A percentile compares a stretch with the other conserved stretches of the same genome.
Conservation (phyloP, 2,329 filamentous ascomycete genomes). For the Lasiodiplodia citricola region DNA sequence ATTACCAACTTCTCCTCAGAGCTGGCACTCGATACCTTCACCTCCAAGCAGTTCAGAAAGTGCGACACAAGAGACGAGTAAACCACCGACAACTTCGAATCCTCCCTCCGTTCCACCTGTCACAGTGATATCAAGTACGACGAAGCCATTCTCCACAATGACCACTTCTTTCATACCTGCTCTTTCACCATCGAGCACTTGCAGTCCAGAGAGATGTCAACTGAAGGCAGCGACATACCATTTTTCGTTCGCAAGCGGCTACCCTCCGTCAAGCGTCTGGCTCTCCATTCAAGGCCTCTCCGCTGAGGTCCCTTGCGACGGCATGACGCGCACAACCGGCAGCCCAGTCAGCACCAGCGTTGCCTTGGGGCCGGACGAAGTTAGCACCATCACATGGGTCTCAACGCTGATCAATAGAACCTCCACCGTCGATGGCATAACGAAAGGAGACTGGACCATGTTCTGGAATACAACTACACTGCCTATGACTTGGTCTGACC, state of each 20-base stretch:
- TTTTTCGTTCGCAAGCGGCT: background rate
- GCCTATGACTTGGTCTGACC: background rate
- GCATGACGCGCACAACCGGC: background rate
- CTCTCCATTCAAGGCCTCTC: background rate
- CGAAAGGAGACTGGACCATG: background rate
- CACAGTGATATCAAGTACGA: background rate
- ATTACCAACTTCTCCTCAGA: too few relatives aligned
- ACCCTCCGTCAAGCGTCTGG: background rate
- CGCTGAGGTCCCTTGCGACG: background rate
- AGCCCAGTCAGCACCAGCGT: background rate
- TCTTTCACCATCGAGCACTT: background rate
- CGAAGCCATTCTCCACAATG: background rate
- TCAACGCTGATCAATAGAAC: background rate
- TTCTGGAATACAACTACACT: background rate
- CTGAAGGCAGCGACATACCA: background rate
- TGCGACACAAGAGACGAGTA: background rate
- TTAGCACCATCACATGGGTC: slow-evolving; percentile 12
- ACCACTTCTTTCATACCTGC: background rate
- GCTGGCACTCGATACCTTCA: too few relatives aligned
- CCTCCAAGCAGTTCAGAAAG: background rate
- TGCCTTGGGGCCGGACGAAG: background rate
- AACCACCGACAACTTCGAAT: background rate
- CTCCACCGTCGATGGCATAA: background rate
- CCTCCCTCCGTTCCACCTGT: background rate
- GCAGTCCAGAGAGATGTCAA: background rate